Percentiles rank a stretch among this genome's conserved stretches.
Conservation (phyloP, 2,329 filamentous ascomycete genomes). For the Fusarium nurragi region DNA sequence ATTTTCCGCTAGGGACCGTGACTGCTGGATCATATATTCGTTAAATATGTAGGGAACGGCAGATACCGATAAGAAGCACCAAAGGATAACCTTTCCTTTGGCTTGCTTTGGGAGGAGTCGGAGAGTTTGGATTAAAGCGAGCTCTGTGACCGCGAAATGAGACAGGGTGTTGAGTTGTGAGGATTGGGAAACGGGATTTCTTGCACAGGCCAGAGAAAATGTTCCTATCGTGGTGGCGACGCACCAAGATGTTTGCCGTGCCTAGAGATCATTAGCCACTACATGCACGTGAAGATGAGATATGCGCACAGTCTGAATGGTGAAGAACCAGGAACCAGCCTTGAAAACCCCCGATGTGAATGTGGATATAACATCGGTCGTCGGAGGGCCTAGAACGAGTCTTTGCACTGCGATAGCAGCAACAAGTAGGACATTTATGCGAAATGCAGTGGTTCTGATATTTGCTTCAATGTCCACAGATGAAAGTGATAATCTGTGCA, state of each 20-base stretch:
- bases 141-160: conserved; percentile 42
- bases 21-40: conserved; percentile 34
- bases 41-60: conserved; percentile 48
- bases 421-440: conserved; percentile 30
- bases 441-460: conserved; percentile 40
- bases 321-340: conserved; percentile 50
- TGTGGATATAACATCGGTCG: conserved; percentile 10
- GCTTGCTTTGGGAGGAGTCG: conserved; percentile 46
- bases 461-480: conserved; percentile 41
- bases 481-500: not conserved
- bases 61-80: conserved; percentile 46
- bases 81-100: conserved; percentile 43
- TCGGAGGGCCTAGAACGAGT: conserved; percentile 39
- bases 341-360: conserved; percentile 46
- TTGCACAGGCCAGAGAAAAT: conserved; percentile 47
- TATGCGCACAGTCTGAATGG: conserved; percentile 45
- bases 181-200: conserved; percentile 42
- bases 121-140: conserved; percentile 48
- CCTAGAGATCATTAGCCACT: conserved; percentile 29
- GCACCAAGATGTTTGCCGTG: conserved; percentile 47
- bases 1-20: conserved; percentile 10
- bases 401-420: conserved; percentile 29
- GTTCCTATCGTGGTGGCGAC: conserved; percentile 44
- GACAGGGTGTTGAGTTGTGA: conserved; percentile 43
- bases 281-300: fast-evolving